Evolutionary conservation across 345 rosid species (phyloP).

Genomic region (Sapria himalayana): DNA sequence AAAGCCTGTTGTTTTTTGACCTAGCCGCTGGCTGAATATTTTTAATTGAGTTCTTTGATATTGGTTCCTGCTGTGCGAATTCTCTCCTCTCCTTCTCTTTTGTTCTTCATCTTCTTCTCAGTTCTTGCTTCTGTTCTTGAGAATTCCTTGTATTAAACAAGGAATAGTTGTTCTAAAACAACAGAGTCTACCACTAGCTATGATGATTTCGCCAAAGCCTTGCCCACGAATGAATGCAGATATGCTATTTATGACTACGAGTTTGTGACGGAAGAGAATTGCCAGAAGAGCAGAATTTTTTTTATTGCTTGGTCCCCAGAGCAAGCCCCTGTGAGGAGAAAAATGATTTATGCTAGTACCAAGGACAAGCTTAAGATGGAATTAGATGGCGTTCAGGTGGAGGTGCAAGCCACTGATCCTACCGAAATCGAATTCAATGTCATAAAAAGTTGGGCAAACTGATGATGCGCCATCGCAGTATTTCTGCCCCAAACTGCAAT

Average conservation of each 20-base stretch:
- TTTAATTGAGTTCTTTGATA: no score
- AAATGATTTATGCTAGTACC: slow-evolving; percentile 60
- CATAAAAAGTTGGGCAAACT: slow-evolving; percentile 34
- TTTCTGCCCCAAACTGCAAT: no score
- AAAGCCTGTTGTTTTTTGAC: no score
- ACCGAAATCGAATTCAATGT: slow-evolving; percentile 54
- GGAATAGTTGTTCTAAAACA: no score
- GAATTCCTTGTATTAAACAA: no score
- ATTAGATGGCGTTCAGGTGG: slow-evolving; percentile 43
- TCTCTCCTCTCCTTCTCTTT: no score
- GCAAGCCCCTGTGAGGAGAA: slow-evolving; percentile 36
- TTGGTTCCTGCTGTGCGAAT: no score
- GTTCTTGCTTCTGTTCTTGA: no score
- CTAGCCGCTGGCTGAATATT: no score
- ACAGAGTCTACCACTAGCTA: slow-evolving; percentile 18
- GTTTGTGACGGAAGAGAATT: slow-evolving; percentile 32
- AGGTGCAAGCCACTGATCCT: slow-evolving; percentile 56
- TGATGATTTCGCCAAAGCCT: slow-evolving; percentile 28
- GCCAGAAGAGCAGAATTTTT: slow-evolving; percentile 37
- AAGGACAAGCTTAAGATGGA: slow-evolving; percentile 52
- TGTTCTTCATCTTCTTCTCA: no score
- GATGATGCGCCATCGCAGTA: no score
- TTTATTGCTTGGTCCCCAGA: slow-evolving; percentile 52
- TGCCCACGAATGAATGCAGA: slow-evolving; percentile 28
- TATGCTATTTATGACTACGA: slow-evolving; percentile 29